Conservation (phyloP, 805 yeast species). For the Sporopachydermia quercuum region DNA sequence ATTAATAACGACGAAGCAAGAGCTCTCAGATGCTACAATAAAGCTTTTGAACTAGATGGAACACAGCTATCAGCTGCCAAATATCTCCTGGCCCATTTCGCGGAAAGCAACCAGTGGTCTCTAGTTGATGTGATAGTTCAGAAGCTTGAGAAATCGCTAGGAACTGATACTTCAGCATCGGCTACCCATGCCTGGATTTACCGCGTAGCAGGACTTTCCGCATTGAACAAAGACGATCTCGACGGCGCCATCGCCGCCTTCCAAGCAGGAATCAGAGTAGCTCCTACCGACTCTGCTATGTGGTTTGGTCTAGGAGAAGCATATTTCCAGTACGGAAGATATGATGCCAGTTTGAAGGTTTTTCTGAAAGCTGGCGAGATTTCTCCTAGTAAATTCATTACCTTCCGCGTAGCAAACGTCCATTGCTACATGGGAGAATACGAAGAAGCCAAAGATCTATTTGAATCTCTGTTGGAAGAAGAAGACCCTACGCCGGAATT, state of each 20-base stretch:
- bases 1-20: constrained; percentile 43
- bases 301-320: constrained; percentile 99
- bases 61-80: constrained; percentile 64
- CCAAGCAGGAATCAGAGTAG: constrained; percentile 67
- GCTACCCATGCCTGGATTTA: constrained; percentile 62
- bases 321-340: constrained; percentile 67
- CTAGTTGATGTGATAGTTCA: constrained; percentile 62
- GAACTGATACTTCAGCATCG: neutral
- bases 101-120: constrained; percentile 65
- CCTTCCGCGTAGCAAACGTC: constrained; percentile 53
- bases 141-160: constrained; percentile 19
- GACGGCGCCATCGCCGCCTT: constrained; percentile 77
- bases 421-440: constrained; percentile 50
- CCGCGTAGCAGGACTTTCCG: constrained; percentile 68
- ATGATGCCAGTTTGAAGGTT: constrained; percentile 77
- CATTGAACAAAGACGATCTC: constrained; percentile 56
- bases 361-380: constrained; percentile 48
- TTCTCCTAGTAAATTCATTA: constrained; percentile 37
- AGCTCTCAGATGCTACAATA: constrained; percentile 76
- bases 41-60: constrained; percentile 77
- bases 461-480: constrained; percentile 26
- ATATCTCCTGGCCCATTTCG: constrained; percentile 54
- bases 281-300: constrained; percentile 53
- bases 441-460: constrained; percentile 37
- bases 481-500: constrained; percentile 7